Conservation (phyloP, 208 protist species). For the Acanthamoeba lenticulata region DNA sequence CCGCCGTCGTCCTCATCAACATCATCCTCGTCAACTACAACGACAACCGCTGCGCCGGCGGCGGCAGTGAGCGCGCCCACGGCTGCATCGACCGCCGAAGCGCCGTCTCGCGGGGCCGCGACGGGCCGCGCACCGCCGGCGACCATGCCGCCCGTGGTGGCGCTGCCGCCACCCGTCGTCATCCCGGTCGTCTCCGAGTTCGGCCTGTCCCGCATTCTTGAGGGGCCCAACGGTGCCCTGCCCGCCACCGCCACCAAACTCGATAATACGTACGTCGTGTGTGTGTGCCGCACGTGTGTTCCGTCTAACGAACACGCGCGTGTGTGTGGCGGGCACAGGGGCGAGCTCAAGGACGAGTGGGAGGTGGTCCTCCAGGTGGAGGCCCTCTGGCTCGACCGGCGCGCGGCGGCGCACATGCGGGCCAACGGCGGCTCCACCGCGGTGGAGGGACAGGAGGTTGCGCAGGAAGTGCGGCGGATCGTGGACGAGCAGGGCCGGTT, state of each 20-base stretch:
- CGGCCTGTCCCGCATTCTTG: neutral
- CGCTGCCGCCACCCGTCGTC: neutral
- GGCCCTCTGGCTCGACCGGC: neutral
- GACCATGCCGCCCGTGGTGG: neutral
- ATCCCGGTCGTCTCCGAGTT: neutral
- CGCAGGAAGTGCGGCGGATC: neutral
- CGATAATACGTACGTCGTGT: neutral
- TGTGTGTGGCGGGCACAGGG: neutral
- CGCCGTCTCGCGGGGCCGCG: no score
- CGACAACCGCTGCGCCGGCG: no score
- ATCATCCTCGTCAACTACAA: no score
- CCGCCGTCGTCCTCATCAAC: no score
- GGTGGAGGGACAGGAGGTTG: neutral
- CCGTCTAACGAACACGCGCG: neutral
- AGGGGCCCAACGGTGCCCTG: neutral
- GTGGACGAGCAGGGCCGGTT: neutral
- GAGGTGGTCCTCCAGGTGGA: constrained; percentile 57
- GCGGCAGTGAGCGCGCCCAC: no score
- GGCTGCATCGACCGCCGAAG: neutral
- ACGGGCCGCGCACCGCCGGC: neutral
- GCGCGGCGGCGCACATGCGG: neutral
- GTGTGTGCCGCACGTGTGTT: no score
- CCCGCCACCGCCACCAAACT: neutral
- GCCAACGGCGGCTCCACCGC: neutral
- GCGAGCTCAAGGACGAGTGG: constrained; percentile 13